phyloP scores from a whole-genome alignment of 2,329 filamentous ascomycete genomes.

The Fusarium xyrophilum region DNA sequence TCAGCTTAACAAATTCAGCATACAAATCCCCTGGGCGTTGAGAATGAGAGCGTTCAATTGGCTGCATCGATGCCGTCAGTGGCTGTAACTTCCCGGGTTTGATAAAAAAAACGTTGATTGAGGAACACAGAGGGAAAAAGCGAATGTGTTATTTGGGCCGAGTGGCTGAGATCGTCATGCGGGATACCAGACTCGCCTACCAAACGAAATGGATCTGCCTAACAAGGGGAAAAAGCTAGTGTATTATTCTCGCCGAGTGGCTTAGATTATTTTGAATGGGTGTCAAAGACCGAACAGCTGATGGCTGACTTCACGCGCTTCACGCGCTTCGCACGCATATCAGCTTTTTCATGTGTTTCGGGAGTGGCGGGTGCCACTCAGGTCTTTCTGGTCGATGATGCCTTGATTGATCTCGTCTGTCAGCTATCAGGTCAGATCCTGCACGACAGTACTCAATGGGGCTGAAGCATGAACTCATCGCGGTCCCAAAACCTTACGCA shows the following conservation, averaged over 20 bases:
- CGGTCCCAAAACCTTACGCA: accelerated
- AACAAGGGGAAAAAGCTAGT: accelerated
- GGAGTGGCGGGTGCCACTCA: neutral
- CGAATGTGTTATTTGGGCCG: too few relatives aligned
- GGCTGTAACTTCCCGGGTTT: neutral
- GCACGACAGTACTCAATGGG: neutral
- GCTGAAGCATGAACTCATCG: neutral
- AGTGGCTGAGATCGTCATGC: too few relatives aligned
- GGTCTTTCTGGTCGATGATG: neutral
- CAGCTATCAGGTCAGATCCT: neutral
- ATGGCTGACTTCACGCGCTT: too few relatives aligned
- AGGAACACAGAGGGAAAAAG: too few relatives aligned
- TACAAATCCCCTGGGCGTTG: neutral
- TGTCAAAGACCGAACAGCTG: too few relatives aligned
- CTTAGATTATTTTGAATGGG: neutral
- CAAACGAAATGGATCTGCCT: neutral
- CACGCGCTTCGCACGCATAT: too few relatives aligned
- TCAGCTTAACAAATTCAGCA: neutral
- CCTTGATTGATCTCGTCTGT: neutral
- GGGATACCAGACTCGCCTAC: too few relatives aligned
- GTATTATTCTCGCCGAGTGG: neutral
- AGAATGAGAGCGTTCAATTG: neutral
- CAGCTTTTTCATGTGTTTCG: neutral
- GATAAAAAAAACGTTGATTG: too few relatives aligned
- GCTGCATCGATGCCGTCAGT: neutral